Percentiles rank a stretch among this genome's conserved stretches.
phyloP scores from a whole-genome alignment of 352 stramenopile species.

The Globisporangium paroecandrum region DNA sequence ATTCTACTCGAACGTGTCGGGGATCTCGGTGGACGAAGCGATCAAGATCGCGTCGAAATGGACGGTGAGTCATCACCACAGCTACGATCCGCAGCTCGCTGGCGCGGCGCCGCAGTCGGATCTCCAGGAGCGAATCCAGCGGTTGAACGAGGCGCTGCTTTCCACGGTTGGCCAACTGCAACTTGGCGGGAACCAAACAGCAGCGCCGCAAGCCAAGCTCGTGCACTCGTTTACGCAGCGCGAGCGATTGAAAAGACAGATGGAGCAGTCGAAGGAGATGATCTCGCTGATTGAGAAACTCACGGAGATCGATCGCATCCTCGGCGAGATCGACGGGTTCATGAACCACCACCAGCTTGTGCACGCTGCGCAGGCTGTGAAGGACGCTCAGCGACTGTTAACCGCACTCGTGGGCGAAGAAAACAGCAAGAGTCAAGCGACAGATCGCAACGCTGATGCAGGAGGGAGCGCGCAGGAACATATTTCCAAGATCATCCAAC shows the following conservation, averaged over 20 bases:
- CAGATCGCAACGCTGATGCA: neutral
- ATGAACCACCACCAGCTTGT: conserved; percentile 46
- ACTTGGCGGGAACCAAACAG: conserved; percentile 19
- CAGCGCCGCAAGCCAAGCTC: conserved; percentile 33
- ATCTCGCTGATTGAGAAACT: conserved; percentile 67
- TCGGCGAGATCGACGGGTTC: conserved; percentile 44
- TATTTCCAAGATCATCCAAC: conserved; percentile 39
- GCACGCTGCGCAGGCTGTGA: conserved; percentile 36
- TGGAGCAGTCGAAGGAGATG: conserved; percentile 60
- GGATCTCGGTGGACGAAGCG: conserved; percentile 59
- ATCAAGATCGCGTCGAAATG: conserved; percentile 56
- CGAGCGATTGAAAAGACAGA: conserved; percentile 55
- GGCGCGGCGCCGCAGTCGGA: conserved; percentile 27
- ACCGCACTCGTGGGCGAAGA: conserved; percentile 21
- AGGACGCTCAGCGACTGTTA: conserved; percentile 37
- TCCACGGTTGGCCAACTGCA: conserved; percentile 53
- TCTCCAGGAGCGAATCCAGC: conserved; percentile 45
- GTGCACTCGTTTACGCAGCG: conserved; percentile 54
- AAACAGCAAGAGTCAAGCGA: neutral
- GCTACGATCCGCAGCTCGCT: conserved; percentile 8
- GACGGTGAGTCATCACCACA: conserved; percentile 15
- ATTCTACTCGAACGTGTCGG: conserved; percentile 59
- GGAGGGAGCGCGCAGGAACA: neutral
- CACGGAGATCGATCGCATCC: conserved; percentile 47
- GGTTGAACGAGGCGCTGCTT: conserved; percentile 39